A percentile compares a stretch with the other conserved stretches of the same genome.
phyloP scores from a whole-genome alignment of 2,329 filamentous ascomycete genomes.

The Xylaria sp. region DNA sequence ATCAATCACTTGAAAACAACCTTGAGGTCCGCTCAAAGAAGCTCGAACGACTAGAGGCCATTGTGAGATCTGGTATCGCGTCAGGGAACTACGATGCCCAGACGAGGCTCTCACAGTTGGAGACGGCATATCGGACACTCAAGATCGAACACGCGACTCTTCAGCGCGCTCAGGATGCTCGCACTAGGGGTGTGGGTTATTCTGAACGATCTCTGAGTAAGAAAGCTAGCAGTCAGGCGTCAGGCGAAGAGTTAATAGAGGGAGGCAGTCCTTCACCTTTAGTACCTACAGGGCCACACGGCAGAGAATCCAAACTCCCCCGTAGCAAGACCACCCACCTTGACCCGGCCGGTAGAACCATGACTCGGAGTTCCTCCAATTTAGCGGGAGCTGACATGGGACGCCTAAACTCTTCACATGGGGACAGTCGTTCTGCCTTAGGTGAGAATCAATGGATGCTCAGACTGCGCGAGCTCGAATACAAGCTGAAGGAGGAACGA shows the following conservation, averaged over 20 bases:
- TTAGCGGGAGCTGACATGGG: slow-evolving; percentile 41
- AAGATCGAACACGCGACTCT: slow-evolving; percentile 77
- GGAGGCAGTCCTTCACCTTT: slow-evolving; percentile 64
- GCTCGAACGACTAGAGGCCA: slow-evolving; percentile 85
- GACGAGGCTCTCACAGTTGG: slow-evolving; percentile 63
- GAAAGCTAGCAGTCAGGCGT: slow-evolving; percentile 53
- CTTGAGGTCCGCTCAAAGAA: slow-evolving; percentile 84
- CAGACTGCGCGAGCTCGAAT: slow-evolving; percentile 86
- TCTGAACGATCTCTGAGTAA: slow-evolving; percentile 53
- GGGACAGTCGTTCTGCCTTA: slow-evolving; percentile 38
- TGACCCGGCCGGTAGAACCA: slow-evolving; percentile 46
- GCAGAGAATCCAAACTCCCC: slow-evolving; percentile 47
- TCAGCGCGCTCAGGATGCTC: slow-evolving; percentile 69
- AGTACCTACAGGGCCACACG: slow-evolving; percentile 63
- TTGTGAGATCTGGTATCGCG: slow-evolving; percentile 74
- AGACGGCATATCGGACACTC: slow-evolving; percentile 70
- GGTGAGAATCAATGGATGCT: slow-evolving; percentile 81
- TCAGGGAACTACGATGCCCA: slow-evolving; percentile 58
- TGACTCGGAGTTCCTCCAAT: slow-evolving; percentile 46
- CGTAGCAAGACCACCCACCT: slow-evolving; percentile 54
- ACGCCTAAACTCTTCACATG: slow-evolving; percentile 42
- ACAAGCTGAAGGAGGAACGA: slow-evolving; percentile 87
- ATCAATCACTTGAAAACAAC: slow-evolving; percentile 83
- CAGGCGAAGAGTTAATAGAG: slow-evolving; percentile 50
- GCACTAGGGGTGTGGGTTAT: slow-evolving; percentile 55